Conservation (phyloP, 495 filamentous ascomycete genomes). For the Lineolata rhizophorae region DNA sequence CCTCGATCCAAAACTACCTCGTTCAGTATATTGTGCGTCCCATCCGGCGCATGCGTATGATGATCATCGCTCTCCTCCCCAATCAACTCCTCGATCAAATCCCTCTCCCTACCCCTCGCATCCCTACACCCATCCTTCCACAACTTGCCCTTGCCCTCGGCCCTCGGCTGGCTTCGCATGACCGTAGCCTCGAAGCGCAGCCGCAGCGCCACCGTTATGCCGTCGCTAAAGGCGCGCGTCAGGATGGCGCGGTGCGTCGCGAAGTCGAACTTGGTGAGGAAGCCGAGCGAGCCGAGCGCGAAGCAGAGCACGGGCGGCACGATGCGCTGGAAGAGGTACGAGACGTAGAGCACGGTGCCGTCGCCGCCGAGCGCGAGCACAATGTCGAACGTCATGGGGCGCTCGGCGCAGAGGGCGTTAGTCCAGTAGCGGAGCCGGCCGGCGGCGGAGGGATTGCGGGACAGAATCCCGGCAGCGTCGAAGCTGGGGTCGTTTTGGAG, state of each 20-base stretch:
- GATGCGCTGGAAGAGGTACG: constrained; percentile 92
- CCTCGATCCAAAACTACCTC: constrained; percentile 81
- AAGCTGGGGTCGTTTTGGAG: constrained; percentile 49
- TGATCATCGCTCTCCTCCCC: constrained; percentile 63
- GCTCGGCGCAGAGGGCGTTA: constrained; percentile 46
- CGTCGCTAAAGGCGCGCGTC: constrained; percentile 50
- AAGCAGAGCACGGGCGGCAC: constrained; percentile 89
- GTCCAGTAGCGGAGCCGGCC: constrained; percentile 64
- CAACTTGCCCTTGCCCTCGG: too few species aligned
- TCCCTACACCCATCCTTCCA: too few species aligned
- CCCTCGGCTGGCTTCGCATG: constrained; percentile 45
- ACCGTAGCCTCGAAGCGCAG: constrained; percentile 86
- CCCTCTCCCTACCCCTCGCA: constrained; percentile 16
- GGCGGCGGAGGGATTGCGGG: constrained; percentile 29
- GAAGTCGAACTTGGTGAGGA: constrained; percentile 93
- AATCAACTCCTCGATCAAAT: constrained; percentile 78
- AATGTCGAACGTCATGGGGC: constrained; percentile 83
- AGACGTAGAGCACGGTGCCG: constrained; percentile 85
- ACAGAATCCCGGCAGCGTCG: constrained; percentile 37
- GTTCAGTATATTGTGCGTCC: constrained; percentile 74
- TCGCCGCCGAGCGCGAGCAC: constrained; percentile 91
- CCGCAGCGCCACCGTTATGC: constrained; percentile 71
- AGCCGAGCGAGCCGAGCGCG: constrained; percentile 74
- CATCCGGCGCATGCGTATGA: constrained; percentile 59
- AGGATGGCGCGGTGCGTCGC: constrained; percentile 47